Evolutionary conservation across 2,329 filamentous ascomycete species (phyloP).

Genomic region (Thermothelomyces thermophilus): DNA sequence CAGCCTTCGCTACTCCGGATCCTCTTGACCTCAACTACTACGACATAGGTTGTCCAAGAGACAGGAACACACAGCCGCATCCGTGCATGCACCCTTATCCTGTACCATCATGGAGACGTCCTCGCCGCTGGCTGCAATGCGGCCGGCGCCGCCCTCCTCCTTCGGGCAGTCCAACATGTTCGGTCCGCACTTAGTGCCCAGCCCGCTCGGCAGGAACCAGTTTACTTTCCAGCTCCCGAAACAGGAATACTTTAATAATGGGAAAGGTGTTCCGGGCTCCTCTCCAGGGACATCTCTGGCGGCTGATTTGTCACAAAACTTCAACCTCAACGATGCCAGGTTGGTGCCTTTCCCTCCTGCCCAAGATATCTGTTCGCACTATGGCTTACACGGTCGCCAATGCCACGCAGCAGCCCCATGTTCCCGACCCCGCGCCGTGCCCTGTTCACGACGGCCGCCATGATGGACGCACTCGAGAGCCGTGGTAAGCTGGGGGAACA

Average conservation of each 20-base stretch:
- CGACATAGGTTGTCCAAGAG: too few species aligned
- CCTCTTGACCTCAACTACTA: too few species aligned
- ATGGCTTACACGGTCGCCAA: slow-evolving; percentile 19
- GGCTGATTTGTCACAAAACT: slow-evolving; percentile 93
- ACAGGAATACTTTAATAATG: slow-evolving; percentile 73
- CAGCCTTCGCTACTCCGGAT: neutral
- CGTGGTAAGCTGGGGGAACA: slow-evolving; percentile 46
- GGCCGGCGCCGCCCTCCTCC: slow-evolving; percentile 56
- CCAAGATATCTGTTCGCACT: neutral
- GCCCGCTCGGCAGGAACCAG: slow-evolving; percentile 39
- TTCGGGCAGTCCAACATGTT: slow-evolving; percentile 55
- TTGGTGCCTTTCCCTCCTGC: slow-evolving; percentile 39
- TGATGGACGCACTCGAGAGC: slow-evolving; percentile 52
- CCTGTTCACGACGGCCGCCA: slow-evolving; percentile 69
- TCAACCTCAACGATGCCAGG: slow-evolving; percentile 79
- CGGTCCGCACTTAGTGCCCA: slow-evolving; percentile 44
- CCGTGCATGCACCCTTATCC: slow-evolving; percentile 11
- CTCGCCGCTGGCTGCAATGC: slow-evolving; percentile 89
- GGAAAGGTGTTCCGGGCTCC: slow-evolving; percentile 71
- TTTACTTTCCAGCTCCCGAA: slow-evolving; percentile 45
- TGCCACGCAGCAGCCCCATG: slow-evolving; percentile 56
- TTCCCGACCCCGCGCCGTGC: slow-evolving; percentile 77
- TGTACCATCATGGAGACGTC: slow-evolving; percentile 71
- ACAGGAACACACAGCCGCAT: neutral
- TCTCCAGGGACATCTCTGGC: slow-evolving; percentile 88